A percentile compares a stretch with the other conserved stretches of the same genome.
These are phyloP conservation scores for Arctium lappa DNA, from an alignment of 129 eudicot species.

Conservation along the genomic window DNA sequence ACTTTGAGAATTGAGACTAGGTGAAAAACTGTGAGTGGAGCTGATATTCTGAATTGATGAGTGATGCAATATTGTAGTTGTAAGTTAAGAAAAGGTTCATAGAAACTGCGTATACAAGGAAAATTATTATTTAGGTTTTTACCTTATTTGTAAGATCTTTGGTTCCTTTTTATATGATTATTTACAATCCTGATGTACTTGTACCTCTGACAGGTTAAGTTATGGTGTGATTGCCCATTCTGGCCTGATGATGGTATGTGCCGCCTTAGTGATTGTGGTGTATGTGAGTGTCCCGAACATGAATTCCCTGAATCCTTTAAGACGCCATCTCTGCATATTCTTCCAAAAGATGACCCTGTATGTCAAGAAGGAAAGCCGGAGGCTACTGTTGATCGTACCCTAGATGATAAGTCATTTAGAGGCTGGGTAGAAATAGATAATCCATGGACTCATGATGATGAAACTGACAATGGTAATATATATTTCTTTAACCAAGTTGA, in stretches of 20 bases:
- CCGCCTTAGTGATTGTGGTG: constrained; percentile 86
- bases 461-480: constrained; percentile 80
- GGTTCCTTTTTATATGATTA: not conserved
- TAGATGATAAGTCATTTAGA: constrained; percentile 70
- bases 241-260: constrained; percentile 99
- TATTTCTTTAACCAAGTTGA: not conserved
- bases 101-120: not conserved
- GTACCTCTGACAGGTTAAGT: constrained; percentile 56
- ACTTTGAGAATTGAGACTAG: too few relatives aligned
- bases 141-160: not conserved
- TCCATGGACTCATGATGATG: constrained; percentile 95
- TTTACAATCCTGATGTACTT: constrained; percentile 4
- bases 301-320: constrained; percentile 83
- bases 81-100: too few relatives aligned
- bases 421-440: constrained; percentile 94
- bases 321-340: constrained; percentile 37
- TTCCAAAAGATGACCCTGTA: constrained; percentile 60
- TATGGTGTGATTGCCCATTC: constrained; percentile 98
- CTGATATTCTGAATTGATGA: too few relatives aligned
- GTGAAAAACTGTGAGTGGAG: too few relatives aligned
- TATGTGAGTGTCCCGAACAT: constrained; percentile 88
- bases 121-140: not conserved
- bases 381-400: constrained; percentile 86
- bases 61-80: too few relatives aligned
- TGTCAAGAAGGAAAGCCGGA: constrained; percentile 95